Percentiles rank a stretch among this genome's conserved stretches.
phyloP scores from a whole-genome alignment of 2,329 filamentous ascomycete genomes.

The Neopestalotiopsis sp. region DNA sequence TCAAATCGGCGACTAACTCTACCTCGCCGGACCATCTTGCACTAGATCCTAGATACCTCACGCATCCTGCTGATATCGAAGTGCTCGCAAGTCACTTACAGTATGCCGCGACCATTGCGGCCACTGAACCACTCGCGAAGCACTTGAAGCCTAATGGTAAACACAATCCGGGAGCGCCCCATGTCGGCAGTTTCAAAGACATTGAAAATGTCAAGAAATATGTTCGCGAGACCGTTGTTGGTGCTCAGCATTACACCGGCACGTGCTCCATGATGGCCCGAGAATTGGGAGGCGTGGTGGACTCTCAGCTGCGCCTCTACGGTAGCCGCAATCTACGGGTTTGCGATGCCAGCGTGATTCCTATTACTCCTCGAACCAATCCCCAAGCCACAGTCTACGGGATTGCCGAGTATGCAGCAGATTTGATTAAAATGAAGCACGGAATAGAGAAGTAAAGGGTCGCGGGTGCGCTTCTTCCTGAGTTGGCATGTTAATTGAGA shows the following conservation, averaged over 20 bases:
- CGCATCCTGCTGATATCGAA: slow-evolving; percentile 15
- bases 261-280: slow-evolving; percentile 1
- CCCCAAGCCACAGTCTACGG: slow-evolving; percentile 4
- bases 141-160: slow-evolving; percentile 11
- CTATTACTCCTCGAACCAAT: not conserved
- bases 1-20: not conserved
- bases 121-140: slow-evolving; percentile 6
- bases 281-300: not conserved
- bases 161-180: not conserved
- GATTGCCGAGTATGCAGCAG: not conserved
- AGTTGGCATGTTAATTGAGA: not conserved
- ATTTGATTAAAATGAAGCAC: not conserved
- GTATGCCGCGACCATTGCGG: not conserved
- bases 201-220: slow-evolving; percentile 1
- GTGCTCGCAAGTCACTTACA: slow-evolving; percentile 18
- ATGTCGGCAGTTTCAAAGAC: not conserved
- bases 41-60: slow-evolving; percentile 6
- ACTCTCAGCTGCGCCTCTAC: not conserved
- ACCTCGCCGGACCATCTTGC: not conserved
- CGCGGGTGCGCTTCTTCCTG: not conserved
- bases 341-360: slow-evolving; percentile 4
- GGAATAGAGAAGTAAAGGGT: not conserved
- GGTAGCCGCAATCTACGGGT: not conserved
- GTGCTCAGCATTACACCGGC: slow-evolving; percentile 7
- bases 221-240: not conserved